These are phyloP conservation scores for Penicillium herquei DNA, from an alignment of 495 filamentous ascomycete species.

Conservation along the genomic window DNA sequence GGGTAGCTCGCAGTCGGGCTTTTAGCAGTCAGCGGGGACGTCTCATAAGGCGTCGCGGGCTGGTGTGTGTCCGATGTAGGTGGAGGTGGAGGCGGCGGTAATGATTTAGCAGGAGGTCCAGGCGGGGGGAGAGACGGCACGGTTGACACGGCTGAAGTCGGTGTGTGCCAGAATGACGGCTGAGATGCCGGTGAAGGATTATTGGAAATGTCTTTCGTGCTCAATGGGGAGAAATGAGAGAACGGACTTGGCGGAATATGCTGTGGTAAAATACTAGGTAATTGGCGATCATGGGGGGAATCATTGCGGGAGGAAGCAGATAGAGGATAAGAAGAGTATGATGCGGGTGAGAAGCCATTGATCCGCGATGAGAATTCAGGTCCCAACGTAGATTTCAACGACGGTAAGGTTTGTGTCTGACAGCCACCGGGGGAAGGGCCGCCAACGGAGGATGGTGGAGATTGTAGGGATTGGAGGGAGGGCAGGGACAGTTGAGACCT, in stretches of 20 bases:
- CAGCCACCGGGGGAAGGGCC: slow-evolving; percentile 31
- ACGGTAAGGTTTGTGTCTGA: slow-evolving; percentile 39
- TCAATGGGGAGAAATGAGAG: slow-evolving; percentile 41
- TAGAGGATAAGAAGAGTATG: slow-evolving; percentile 24
- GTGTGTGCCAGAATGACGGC: slow-evolving; percentile 24
- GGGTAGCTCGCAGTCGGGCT: slow-evolving; percentile 43
- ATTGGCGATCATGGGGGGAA: slow-evolving; percentile 33
- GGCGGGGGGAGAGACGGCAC: slow-evolving; percentile 8
- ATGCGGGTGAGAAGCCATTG: slow-evolving; percentile 20
- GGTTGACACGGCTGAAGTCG: slow-evolving; percentile 25
- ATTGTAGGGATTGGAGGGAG: slow-evolving; percentile 13
- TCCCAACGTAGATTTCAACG: slow-evolving; percentile 43
- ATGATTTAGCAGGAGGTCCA: slow-evolving; percentile 2
- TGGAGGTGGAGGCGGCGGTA: slow-evolving; percentile 1
- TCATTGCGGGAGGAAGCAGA: slow-evolving; percentile 35
- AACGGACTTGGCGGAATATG: slow-evolving; percentile 39
- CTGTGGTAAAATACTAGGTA: slow-evolving; percentile 23
- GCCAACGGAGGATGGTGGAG: slow-evolving; percentile 34
- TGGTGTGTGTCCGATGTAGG: slow-evolving; percentile 6
- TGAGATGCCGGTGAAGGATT: slow-evolving; percentile 42
- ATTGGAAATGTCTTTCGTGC: slow-evolving; percentile 36
- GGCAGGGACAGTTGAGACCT: slow-evolving; percentile 9
- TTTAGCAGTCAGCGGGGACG: slow-evolving; percentile 27
- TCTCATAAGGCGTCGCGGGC: slow-evolving; percentile 24
- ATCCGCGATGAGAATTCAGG: slow-evolving; percentile 21